Evolutionary conservation across 345 rosid species (phyloP).

Genomic region (Brassica nigra): DNA sequence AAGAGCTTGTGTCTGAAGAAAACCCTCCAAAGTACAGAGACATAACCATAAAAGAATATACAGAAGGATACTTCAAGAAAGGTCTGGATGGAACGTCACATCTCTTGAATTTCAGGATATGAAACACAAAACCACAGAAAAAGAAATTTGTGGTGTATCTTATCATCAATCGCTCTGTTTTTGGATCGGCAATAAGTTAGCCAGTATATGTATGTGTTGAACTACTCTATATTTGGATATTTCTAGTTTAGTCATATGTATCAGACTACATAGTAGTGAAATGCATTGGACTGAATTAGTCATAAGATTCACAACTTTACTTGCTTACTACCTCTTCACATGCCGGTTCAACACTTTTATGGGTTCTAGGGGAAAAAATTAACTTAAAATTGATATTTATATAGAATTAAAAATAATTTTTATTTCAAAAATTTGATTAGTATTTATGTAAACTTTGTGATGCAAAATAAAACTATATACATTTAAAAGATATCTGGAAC

Average conservation of each 20-base stretch:
- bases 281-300: background rate
- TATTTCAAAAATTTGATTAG: too few relatives aligned
- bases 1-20: background rate
- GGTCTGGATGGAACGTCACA: background rate
- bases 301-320: background rate
- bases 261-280: background rate
- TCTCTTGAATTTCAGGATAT: background rate
- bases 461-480: too few relatives aligned
- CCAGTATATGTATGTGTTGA: background rate
- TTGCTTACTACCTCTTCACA: background rate
- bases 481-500: too few relatives aligned
- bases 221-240: background rate
- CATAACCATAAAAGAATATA: background rate
- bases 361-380: too few relatives aligned
- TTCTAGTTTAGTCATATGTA: background rate
- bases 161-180: background rate
- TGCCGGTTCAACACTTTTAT: too few relatives aligned
- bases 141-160: background rate
- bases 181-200: background rate
- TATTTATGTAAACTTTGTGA: too few relatives aligned
- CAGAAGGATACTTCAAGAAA: background rate
- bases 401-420: too few relatives aligned
- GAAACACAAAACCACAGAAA: background rate
- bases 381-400: too few relatives aligned
- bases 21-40: conserved; percentile 1